Base-by-base conservation (phyloP, 2,329 filamentous ascomycete genomes). In the Coleophoma cylindrospora region DNA sequence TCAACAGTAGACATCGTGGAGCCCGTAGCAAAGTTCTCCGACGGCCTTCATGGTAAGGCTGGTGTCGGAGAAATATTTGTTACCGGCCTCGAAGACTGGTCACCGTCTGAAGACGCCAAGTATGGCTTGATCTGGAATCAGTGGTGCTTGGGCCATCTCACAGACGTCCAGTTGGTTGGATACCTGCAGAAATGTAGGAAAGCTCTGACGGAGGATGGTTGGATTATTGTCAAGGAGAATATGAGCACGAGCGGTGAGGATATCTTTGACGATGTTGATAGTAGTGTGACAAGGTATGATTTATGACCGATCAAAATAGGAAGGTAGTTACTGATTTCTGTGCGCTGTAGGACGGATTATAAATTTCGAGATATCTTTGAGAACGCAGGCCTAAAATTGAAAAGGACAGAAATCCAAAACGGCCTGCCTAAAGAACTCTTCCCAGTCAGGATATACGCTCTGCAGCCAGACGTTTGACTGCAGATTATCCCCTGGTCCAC, bases 81-180 rank as follows among this genome's bases (percentile, higher is more conserved):
- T 57, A 69, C 85, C 2, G 89, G 89, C 0, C 70, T 95, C 1
- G 86, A 95, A 66, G 75, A 79, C 27, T 95, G 89, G 89, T 73
- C 76, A 1, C 69, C 61, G 0, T 66, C 66, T 0, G 62, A 68
- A 7, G 63, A 64, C 17, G 60, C 68, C 9, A 65, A 69, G 45
- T 96, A 96, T 67, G 86, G 91, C 64, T 67, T 96, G 43, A 83
- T 96, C 53, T 96, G 89, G 89, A 86, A 81, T 47, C 91, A 96
- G 68, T 96, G 91, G 91, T 96, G 91, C 67, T 68, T 92, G 8
- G 87, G 89, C 21, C 86, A 96, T 66, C 71, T 96, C 49, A 90
- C 80, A 0, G 90, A 96, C 64, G 69, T 68, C 8, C 83, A 95
- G 65, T 65, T 96, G 4, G 73, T 87, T 1, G 71, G 70, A 2